Evolutionary conservation across 345 rosid genomes (phyloP), one percentile per base, ranked within the genome.

Genomic region (Syzygium jambos): DNA sequence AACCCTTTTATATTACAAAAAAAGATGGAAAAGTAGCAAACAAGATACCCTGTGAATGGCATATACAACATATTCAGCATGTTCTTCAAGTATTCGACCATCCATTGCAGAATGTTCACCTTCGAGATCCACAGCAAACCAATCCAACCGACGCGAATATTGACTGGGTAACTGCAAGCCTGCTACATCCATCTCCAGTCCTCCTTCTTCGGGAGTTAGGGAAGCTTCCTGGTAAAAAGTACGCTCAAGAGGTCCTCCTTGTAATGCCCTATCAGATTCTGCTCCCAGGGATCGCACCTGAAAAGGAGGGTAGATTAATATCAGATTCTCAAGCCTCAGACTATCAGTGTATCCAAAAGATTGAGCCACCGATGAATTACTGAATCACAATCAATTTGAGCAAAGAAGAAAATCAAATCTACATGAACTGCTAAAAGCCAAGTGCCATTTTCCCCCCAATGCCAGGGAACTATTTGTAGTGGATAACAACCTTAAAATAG

Each of bases 91-190:
- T 89, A 98, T 95, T 89, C 89, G 97, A 88, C 97, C 98, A 93
- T 96, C 99, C 99, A 98, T 98, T 87, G 99, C 99, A 89, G 99
- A 98, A 93, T 95, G 98, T 93, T 98, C 99, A 91, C 99, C 99
- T 95, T 95, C 99, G 90, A 98, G 99, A 93, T 98, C 99, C 89
- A 96, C 99, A 55, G 98, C 93, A 91, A 98, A 96, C 99, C 99
- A 98, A 83, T 98, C 99, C 85, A 98, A 89, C 91, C 91, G 93
- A 87, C 91, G 90, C 55, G 88, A 84, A 92, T 95, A 98, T 46
- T 91, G 97, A 85, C 90, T 94, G 52, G 98, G 93, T 53, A 94
- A 90, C 87, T 89, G 92, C 89, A 94, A 92, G 73, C 88, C 93
- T 84, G 89, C 87, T 27, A 86, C 59, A 87, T 90, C 92, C 85